Evolutionary conservation across 495 filamentous ascomycete genomes (phyloP).

Genomic region (Penicillium macrosclerotiorum): DNA sequence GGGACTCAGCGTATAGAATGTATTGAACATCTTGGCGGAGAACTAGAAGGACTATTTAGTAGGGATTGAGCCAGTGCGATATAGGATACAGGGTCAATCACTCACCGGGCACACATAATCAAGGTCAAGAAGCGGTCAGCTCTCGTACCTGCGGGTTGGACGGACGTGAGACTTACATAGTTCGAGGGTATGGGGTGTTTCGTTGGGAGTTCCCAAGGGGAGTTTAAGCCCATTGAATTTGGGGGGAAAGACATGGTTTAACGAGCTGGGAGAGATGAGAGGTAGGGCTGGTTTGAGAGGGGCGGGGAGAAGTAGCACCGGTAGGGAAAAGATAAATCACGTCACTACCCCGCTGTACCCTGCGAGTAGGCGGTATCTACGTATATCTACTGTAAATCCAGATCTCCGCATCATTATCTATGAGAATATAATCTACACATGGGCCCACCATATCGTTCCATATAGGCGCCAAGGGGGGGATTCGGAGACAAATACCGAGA

Average conservation of each 20-base stretch:
- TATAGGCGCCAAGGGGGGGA: no score
- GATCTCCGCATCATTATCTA: no score
- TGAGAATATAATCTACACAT: no score
- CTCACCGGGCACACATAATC: slow-evolving; percentile 82
- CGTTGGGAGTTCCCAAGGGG: slow-evolving; percentile 33
- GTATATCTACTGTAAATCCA: no score
- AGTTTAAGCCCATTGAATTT: slow-evolving; percentile 74
- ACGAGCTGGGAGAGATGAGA: not conserved
- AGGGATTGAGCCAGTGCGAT: not conserved
- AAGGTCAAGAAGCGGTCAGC: slow-evolving; percentile 50
- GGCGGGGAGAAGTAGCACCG: not conserved
- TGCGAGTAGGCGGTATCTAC: no score
- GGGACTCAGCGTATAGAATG: slow-evolving; percentile 61
- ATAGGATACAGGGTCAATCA: not conserved
- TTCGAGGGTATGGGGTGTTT: slow-evolving; percentile 69
- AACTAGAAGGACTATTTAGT: slow-evolving; percentile 31
- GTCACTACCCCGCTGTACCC: no score
- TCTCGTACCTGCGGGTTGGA: not conserved
- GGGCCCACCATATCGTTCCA: no score
- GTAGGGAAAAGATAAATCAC: no score
- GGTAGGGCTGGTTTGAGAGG: no score
- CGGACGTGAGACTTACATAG: slow-evolving; percentile 50
- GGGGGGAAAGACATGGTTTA: slow-evolving; percentile 68
- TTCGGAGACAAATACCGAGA: no score
- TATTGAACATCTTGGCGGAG: slow-evolving; percentile 70